Base-by-base conservation (phyloP, 345 rosid species). In the Arabis alpina region DNA sequence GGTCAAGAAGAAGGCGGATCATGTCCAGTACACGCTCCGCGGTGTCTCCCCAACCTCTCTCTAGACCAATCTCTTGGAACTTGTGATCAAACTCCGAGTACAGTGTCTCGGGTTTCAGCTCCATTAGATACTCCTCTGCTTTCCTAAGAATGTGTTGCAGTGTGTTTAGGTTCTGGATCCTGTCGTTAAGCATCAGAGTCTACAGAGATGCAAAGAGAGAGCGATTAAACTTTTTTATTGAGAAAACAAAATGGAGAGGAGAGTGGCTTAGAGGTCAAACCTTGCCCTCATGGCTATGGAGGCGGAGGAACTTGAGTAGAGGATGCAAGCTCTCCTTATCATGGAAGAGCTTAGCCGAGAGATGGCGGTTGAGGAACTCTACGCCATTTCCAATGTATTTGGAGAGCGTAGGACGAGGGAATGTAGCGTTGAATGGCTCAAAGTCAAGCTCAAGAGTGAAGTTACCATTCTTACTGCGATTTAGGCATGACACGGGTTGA, bases 341-440 rank as follows among this genome's bases (percentile, higher is more conserved):
- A 60, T 92, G 92, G 81, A 89, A 92, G 64, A 92, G 81, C 74
- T 92, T 92, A 2, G 98, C 96, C 2, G 98, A 92, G 60, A 93
- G 93, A 66, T 93, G 97, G 24, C 98, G 93, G n/a, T 93, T 93
- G 39, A 88, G 98, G 79, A 90, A 93, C 77, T 93, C 97, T 19
- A 93, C 97, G 7, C 98, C 98, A 44, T 93, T 73, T 8, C 98
- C 97, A 14, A 93, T 93, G 65, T 85, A 93, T 61, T 93, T 93
- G 0, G 94, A 82, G 8, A 92, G 98, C 3, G 96, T 88, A 11
- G 96, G 94, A 36, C 95, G 91, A 27, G 93, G 96, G 71, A 92
- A 81, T 8, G 87, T 76, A 1, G 92, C 89, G 10, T 82, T 85
- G 80, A 92, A 92, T 4, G 98, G 94, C 77, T 90, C 96, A 60